phyloP scores from a whole-genome alignment of 1,284 basidiomycete species.

The Caloboletus inedulis region DNA sequence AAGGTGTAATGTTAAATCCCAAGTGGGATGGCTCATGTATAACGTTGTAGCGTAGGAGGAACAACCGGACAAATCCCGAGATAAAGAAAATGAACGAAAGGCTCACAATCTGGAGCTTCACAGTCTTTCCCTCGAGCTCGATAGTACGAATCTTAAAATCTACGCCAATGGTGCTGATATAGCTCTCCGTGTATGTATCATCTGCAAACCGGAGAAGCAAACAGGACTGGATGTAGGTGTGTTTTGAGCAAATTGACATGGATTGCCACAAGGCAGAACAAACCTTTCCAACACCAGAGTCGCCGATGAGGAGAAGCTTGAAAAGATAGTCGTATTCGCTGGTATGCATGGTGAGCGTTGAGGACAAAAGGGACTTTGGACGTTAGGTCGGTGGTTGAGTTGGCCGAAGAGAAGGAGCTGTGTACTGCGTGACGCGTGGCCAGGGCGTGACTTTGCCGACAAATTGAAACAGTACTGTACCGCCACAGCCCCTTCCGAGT shows the following conservation, averaged over 20 bases:
- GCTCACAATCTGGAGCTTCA: slow-evolving; percentile 98
- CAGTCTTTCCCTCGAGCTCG: slow-evolving; percentile 98
- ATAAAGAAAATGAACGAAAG: slow-evolving; percentile 11
- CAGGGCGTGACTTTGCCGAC: slow-evolving; percentile 29
- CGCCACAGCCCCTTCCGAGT: slow-evolving; percentile 18
- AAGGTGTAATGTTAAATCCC: not conserved
- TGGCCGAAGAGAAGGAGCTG: slow-evolving; percentile 31
- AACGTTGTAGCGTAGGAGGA: not conserved
- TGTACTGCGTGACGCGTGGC: slow-evolving; percentile 41
- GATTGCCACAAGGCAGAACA: slow-evolving; percentile 26
- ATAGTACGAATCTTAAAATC: slow-evolving; percentile 99
- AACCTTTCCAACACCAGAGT: slow-evolving; percentile 97
- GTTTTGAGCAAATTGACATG: slow-evolving; percentile 14
- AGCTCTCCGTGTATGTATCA: slow-evolving; percentile 99
- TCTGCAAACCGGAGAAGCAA: slow-evolving; percentile 97
- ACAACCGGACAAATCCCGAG: not conserved
- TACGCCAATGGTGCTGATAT: slow-evolving; percentile 98
- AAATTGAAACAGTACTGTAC: slow-evolving; percentile 17
- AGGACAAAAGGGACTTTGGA: slow-evolving; percentile 21
- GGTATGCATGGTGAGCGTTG: slow-evolving; percentile 65
- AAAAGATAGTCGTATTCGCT: slow-evolving; percentile 98
- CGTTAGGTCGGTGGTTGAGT: slow-evolving; percentile 18
- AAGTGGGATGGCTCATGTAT: not conserved
- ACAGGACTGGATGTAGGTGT: slow-evolving; percentile 72
- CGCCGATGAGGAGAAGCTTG: slow-evolving; percentile 90